Evolutionary conservation across 352 stramenopile species (phyloP).

Genomic region (Blastocystis sp.): DNA sequence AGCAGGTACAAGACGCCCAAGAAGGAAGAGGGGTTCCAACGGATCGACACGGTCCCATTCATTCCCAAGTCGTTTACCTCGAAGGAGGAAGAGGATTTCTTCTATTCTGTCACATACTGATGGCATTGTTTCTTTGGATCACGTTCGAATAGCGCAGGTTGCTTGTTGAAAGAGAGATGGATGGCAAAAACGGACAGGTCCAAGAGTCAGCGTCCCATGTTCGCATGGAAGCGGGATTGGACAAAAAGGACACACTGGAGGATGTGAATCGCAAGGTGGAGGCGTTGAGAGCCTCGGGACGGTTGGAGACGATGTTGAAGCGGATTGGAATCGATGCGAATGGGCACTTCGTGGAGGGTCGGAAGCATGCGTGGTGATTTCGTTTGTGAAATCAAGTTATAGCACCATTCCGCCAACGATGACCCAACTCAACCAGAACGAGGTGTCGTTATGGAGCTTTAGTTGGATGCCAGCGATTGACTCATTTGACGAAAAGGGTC

Average conservation of each 20-base stretch:
- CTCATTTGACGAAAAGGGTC: neutral
- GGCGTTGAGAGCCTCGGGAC: neutral
- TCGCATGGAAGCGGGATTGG: no score
- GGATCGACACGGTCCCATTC: slow-evolving; percentile 69
- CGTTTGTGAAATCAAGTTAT: neutral
- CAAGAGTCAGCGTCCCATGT: no score
- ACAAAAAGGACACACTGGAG: no score
- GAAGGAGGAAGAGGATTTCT: slow-evolving; percentile 5
- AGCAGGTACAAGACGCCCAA: slow-evolving; percentile 67
- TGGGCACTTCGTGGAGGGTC: neutral
- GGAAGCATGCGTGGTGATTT: neutral
- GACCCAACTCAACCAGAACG: neutral
- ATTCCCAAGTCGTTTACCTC: neutral
- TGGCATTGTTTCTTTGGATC: no score
- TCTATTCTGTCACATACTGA: neutral
- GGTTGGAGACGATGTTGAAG: neutral
- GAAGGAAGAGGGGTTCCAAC: slow-evolving; percentile 68
- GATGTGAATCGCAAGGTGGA: neutral
- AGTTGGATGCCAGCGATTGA: neutral
- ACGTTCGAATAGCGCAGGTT: no score
- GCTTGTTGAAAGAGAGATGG: no score
- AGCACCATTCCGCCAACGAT: slow-evolving; percentile 13
- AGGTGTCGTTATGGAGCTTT: slow-evolving; percentile 37
- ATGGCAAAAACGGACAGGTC: no score
- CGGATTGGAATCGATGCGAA: slow-evolving; percentile 3